Evolutionary conservation across 495 filamentous ascomycete species (phyloP).

Genomic region (Trichoderma parareesei): DNA sequence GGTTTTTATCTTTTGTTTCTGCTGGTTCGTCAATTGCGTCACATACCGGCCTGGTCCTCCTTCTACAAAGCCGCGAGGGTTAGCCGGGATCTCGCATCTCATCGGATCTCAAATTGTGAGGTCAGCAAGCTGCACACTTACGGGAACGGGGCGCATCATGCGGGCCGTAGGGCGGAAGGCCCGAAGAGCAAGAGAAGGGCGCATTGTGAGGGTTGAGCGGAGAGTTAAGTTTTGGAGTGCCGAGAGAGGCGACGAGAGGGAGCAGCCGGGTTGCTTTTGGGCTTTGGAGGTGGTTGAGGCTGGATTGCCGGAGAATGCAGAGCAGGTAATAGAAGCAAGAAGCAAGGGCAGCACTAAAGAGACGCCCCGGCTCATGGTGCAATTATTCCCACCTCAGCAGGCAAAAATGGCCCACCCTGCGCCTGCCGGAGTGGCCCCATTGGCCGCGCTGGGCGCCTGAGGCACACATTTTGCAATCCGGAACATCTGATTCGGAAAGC

Average conservation of each 20-base stretch:
- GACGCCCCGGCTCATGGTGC: conserved; percentile 1
- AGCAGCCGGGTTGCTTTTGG: too few species aligned
- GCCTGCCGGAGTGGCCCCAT: conserved; percentile 1
- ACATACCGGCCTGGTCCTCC: conserved; percentile 77
- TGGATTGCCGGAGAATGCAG: conserved; percentile 9
- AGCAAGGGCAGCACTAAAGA: background rate
- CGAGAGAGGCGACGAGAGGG: too few species aligned
- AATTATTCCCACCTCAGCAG: conserved; percentile 10
- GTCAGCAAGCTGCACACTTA: conserved; percentile 47
- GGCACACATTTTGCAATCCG: conserved; percentile 8
- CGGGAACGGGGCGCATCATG: conserved; percentile 72
- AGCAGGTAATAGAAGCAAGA: conserved; percentile 13
- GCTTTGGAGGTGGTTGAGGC: background rate
- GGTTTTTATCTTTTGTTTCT: background rate
- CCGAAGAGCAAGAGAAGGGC: conserved; percentile 50
- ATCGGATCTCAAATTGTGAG: conserved; percentile 13
- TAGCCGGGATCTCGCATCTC: conserved; percentile 8
- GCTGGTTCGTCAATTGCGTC: conserved; percentile 1
- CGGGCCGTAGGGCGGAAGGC: conserved; percentile 51
- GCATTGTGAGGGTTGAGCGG: conserved; percentile 44
- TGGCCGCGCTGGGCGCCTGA: conserved; percentile 1
- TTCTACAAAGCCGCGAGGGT: conserved; percentile 50
- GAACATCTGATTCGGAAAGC: conserved; percentile 9
- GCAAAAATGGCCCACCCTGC: background rate
- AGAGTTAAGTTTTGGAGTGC: background rate